A percentile compares a stretch with the other conserved stretches of the same genome.
phyloP scores from a whole-genome alignment of 352 stramenopile species.

The Pythium biforme region DNA sequence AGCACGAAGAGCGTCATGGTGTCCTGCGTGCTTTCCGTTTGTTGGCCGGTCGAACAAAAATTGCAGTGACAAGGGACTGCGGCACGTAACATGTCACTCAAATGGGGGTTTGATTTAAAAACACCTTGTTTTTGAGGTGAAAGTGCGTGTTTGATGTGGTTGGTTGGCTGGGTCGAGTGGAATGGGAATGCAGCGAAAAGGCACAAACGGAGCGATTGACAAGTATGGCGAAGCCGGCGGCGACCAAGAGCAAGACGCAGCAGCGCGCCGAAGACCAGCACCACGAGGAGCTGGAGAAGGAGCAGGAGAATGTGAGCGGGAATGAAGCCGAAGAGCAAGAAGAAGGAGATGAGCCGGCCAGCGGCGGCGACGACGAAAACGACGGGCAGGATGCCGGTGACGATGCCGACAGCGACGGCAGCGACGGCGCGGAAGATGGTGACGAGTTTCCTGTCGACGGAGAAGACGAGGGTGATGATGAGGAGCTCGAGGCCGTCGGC shows the following conservation, averaged over 20 bases:
- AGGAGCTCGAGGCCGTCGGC: conserved; percentile 62
- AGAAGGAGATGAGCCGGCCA: conserved; percentile 16
- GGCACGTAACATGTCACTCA: conserved; percentile 19
- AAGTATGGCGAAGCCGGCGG: conserved; percentile 21
- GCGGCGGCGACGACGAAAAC: conserved; percentile 22
- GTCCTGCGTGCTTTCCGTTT: background rate
- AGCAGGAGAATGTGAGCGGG: conserved; percentile 3
- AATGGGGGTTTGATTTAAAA: background rate
- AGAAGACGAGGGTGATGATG: conserved; percentile 30
- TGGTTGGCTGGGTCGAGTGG: conserved; percentile 29
- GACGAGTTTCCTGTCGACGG: conserved; percentile 26
- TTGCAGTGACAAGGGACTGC: too few relatives aligned
- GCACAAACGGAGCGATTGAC: conserved; percentile 12
- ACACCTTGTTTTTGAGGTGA: conserved; percentile 23
- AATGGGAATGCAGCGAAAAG: conserved; percentile 28
- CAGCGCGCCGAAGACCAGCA: conserved; percentile 14
- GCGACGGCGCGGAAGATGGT: conserved; percentile 17
- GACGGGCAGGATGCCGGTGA: background rate
- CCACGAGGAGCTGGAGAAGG: conserved; percentile 5
- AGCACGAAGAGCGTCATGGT: conserved; percentile 85
- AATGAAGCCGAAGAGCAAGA: conserved; percentile 13
- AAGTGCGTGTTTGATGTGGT: conserved; percentile 21
- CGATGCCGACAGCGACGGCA: conserved; percentile 8
- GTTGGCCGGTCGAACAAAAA: too few relatives aligned
- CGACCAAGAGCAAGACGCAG: conserved; percentile 18